Evolutionary conservation across 306 rosid species (phyloP), one percentile per base, ranked within the genome.

Genomic region (Quercus variabilis): DNA sequence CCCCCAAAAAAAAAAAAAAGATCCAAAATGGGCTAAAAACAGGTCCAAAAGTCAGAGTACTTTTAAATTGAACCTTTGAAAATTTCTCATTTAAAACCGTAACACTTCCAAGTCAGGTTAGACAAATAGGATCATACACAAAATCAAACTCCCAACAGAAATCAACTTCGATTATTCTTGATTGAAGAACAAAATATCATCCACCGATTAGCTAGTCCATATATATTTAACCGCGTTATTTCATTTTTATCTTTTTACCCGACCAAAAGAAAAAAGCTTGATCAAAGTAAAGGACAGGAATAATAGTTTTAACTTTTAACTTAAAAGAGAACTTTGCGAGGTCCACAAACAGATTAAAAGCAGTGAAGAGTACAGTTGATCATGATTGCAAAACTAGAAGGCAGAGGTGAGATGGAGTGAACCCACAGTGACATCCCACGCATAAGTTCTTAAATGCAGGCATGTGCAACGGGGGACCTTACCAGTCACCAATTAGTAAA

Each of bases 381-480:
- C 33, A 25, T 60, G 15, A 4, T 23, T 60, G 67, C 69, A 31
- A 63, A 72, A 82, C 49, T 11, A 49, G 25, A 65, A 20, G 28
- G 63, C 56, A 38, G 8, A 46, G 73, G 70, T 19, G 54, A 49
- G 28, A 69, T 31, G 23, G 76, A 69, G 77, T 54, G 86, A 72
- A 74, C 79, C 84, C 80, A 78, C 74, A 8, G 46, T 33, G 52
- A n/a, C 31, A 81, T 9, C 51, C 11, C 72, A 73, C 60, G 80
- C 69, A 64, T 55, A 80, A 85, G 69, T 78, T 77, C 76, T 73
- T 86, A 79, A 86, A 87, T 90, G 95, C 84, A 81, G 74, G 84
- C 93, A 89, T 78, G 89, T 78, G 86, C 87, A 73, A 38, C 25
- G 6, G 49, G 74, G 81, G 76, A 30, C 82, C 83, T 67, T 73